Percentiles rank a stretch among this genome's conserved stretches.
phyloP scores from a whole-genome alignment of 306 rosid genomes.

The Lablab purpureus region DNA sequence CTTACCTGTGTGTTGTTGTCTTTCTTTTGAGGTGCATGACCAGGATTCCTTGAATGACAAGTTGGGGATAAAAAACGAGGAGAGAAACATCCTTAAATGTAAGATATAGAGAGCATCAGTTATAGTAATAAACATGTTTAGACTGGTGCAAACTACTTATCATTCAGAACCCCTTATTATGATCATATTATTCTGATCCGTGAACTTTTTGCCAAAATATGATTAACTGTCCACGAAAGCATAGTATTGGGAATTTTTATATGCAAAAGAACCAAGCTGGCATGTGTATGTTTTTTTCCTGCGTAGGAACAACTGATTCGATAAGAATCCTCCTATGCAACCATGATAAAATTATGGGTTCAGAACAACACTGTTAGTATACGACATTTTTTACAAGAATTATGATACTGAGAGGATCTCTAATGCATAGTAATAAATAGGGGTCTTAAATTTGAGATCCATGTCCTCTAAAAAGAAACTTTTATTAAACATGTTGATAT shows the following conservation, averaged over 20 bases:
- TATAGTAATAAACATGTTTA: too few species aligned
- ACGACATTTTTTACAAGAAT: neutral
- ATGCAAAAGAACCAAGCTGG: neutral
- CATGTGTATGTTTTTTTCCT: neutral
- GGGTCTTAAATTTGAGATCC: too few species aligned
- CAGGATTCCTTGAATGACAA: neutral
- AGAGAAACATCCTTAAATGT: too few species aligned
- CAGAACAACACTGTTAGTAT: neutral
- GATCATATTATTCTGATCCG: too few species aligned
- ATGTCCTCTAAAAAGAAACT: too few species aligned
- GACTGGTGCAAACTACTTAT: too few species aligned
- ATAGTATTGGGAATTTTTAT: neutral
- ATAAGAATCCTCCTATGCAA: neutral
- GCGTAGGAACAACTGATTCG: neutral
- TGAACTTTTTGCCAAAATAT: neutral
- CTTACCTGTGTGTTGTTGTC: neutral
- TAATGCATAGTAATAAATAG: too few species aligned
- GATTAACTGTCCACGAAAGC: neutral
- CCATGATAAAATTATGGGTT: neutral
- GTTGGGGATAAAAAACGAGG: neutral
- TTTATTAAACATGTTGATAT: too few species aligned
- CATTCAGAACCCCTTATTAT: too few species aligned
- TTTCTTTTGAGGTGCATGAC: neutral
- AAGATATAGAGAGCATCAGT: too few species aligned
- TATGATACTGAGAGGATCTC: too few species aligned